Evolutionary conservation across 2,329 filamentous ascomycete species (phyloP).

Genomic region (Penicillium sp.): DNA sequence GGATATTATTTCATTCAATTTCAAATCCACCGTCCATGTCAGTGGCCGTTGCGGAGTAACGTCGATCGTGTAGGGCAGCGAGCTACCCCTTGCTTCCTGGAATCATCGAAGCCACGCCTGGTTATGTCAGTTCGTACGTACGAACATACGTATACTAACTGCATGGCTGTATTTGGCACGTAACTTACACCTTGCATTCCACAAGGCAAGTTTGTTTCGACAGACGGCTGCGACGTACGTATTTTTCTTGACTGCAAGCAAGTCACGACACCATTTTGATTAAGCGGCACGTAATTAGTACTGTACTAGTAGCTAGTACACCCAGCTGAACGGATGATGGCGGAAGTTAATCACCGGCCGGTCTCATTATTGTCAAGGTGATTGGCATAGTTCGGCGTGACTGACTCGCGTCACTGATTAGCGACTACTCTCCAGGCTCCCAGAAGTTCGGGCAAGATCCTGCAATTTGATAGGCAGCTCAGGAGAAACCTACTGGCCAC

Average conservation of each 20-base stretch:
- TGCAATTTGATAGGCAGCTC: background rate
- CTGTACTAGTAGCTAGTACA: background rate
- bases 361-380: background rate
- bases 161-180: background rate
- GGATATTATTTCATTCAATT: background rate
- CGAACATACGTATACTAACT: background rate
- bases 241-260: no score
- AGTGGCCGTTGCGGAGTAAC: background rate
- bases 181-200: background rate
- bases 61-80: background rate
- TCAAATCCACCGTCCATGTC: background rate
- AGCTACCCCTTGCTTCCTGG: conserved; percentile 3
- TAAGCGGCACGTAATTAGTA: background rate
- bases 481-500: no score
- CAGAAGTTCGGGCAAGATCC: conserved; percentile 1
- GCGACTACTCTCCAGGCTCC: background rate
- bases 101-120: background rate
- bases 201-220: background rate
- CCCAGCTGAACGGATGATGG: conserved; percentile 4
- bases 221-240: background rate
- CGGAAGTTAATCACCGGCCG: background rate
- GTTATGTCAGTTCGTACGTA: background rate
- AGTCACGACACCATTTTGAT: background rate
- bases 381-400: background rate
- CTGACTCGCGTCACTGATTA: background rate